These are phyloP conservation scores for Botrytis squamosa DNA, from an alignment of 2,329 filamentous ascomycete genomes.

Conservation along the genomic window DNA sequence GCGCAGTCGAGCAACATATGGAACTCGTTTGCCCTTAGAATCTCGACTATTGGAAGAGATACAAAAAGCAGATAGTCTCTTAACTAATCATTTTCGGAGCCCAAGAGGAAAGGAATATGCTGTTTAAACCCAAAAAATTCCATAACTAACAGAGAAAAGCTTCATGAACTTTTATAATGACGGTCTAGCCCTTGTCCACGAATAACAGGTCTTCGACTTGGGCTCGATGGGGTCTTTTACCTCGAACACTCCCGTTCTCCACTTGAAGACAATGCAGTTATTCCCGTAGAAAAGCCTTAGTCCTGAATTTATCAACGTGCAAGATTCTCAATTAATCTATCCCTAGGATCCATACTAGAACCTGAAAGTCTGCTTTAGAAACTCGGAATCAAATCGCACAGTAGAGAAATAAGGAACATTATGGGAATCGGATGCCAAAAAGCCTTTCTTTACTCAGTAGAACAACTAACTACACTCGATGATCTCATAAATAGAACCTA, in stretches of 20 bases:
- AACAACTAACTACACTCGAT: not conserved
- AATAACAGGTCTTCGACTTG: not conserved
- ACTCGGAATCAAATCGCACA: not conserved
- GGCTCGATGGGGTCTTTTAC: accelerated
- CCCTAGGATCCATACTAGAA: not conserved
- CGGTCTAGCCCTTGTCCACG: not conserved
- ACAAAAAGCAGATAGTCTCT: not conserved
- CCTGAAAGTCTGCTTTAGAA: not conserved
- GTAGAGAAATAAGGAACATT: not conserved
- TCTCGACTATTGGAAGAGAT: not conserved
- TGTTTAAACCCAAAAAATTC: not conserved
- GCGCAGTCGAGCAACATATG: not conserved
- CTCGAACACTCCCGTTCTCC: not conserved
- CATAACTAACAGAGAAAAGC: not conserved
- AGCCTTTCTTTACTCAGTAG: not conserved
- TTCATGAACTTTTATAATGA: not conserved
- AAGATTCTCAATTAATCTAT: not conserved
- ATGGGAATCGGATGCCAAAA: not conserved
- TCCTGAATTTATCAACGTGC: not conserved
- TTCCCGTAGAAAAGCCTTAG: not conserved
- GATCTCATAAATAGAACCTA: not conserved
- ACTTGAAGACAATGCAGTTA: not conserved
- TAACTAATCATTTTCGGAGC: not conserved
- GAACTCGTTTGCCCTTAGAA: not conserved
- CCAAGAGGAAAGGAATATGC: not conserved